phyloP scores from a whole-genome alignment of 2,329 filamentous ascomycete species.

The Colletotrichum nymphaeae region DNA sequence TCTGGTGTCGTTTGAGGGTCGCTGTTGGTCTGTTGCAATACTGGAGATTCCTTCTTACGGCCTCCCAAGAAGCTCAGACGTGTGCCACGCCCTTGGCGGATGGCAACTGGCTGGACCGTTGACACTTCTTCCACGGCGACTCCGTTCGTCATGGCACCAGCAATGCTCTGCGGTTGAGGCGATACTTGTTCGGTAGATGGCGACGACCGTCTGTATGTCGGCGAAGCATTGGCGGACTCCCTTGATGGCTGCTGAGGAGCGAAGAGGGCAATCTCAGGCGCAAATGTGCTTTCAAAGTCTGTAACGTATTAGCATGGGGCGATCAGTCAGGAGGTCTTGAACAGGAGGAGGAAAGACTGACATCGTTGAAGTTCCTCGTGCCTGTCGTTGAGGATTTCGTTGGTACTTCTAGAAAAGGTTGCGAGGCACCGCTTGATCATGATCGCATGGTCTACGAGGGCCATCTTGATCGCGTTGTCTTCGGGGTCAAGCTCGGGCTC shows the following conservation, averaged over 20 bases:
- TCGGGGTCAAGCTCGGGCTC: constrained; percentile 68
- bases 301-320: constrained; percentile 22
- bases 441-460: constrained; percentile 88
- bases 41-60: constrained; percentile 56
- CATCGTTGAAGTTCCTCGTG: constrained; percentile 72
- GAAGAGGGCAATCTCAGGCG: constrained; percentile 73
- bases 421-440: constrained; percentile 85
- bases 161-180: constrained; percentile 45
- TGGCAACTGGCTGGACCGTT: constrained; percentile 61
- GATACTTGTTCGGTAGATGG: constrained; percentile 52
- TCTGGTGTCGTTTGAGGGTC: constrained; percentile 45
- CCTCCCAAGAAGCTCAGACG: constrained; percentile 69
- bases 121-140: constrained; percentile 61
- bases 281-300: constrained; percentile 74
- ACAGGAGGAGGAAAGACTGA: constrained; percentile 55
- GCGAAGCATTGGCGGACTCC: constrained; percentile 55
- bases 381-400: constrained; percentile 66
- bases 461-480: constrained; percentile 84
- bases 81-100: constrained; percentile 62
- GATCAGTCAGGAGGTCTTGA: neutral
- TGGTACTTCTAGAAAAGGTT: constrained; percentile 73
- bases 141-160: constrained; percentile 47
- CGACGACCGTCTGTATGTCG: constrained; percentile 62
- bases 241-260: constrained; percentile 59
- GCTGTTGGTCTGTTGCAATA: constrained; percentile 43